Evolutionary conservation across 768 basidiomycete genomes (phyloP), one percentile per base, ranked within the genome.

Genomic region (Amanita jacksonii): DNA sequence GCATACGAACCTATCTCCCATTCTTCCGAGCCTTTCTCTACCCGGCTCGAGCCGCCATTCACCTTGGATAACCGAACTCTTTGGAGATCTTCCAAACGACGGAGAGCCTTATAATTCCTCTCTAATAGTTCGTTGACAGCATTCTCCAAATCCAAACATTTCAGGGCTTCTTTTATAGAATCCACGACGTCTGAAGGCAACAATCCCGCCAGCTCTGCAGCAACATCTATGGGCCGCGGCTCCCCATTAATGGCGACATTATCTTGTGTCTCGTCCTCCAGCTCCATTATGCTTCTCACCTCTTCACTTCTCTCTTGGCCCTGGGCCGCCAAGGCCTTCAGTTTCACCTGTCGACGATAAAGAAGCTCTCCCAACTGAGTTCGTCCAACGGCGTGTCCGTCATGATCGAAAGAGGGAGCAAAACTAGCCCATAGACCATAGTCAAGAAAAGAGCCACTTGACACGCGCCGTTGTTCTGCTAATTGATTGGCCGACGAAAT

Each of bases 391-490:
- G 85, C 75, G 38, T 75, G 72, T n/a, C 79, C 79, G 47, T 85
- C 80, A 50, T 85, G 81, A 47, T 86, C 83, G 57, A 85, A 89
- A 8, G 70, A 65, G 1, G 87, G 87, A 0, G 87, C 86, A 60
- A 90, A 90, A 54, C 74, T 81, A 5, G 85, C 62, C 53, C 69
- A 82, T 9, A 71, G 69, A 0, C 87, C 88, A 54, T 90, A 90
- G 59, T 91, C 83, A 5, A 91, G 65, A 56, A 89, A 89, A 0
- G 69, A 60, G 42, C 83, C 85, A 20, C 77, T 69, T 34, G 76
- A 72, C 28, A 87, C 59, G 19, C 68, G 69, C 33, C 82, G 75
- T 12, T 76, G 65, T 0, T 67, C 59, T 1, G 73, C 71, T 18
- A 70, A 59, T 28, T 67, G 63, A 50, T 66, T 61, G 52, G 65